Percentiles rank a stretch among this genome's conserved stretches.
Conservation (phyloP, 139 green algal genomes). For the Micromonas pusilla region DNA sequence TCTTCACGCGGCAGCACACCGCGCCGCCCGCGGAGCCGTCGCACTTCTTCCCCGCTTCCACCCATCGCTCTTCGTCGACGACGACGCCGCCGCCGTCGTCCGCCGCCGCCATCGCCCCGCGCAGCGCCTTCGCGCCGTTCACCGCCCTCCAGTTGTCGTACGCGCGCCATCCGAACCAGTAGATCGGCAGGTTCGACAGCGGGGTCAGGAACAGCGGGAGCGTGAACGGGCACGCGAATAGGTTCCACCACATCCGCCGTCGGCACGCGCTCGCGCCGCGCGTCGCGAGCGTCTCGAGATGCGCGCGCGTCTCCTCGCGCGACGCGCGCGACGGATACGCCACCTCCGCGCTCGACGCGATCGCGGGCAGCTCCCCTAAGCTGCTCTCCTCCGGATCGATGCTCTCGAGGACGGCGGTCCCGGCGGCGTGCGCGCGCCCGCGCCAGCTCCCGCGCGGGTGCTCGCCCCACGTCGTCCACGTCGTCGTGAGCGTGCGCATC, state of each 20-base stretch:
- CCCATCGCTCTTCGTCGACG: background rate
- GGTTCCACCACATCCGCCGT: background rate
- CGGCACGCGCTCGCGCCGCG: too few relatives aligned
- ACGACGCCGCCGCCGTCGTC: background rate
- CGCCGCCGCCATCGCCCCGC: background rate
- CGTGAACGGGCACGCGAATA: background rate
- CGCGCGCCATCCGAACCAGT: background rate
- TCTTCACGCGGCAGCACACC: background rate
- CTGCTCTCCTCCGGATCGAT: background rate
- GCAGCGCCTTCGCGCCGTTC: background rate
- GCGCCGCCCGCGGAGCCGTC: background rate
- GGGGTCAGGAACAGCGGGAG: constrained; percentile 15
- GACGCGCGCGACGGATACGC: background rate
- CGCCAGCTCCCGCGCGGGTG: background rate
- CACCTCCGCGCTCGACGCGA: background rate
- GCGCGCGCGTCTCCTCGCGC: too few relatives aligned
- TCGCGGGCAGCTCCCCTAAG: background rate
- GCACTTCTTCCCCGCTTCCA: background rate
- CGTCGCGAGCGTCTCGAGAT: background rate
- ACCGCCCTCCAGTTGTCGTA: background rate
- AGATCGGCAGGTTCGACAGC: constrained; percentile 14
- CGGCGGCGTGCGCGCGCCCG: background rate
- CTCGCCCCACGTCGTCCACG: background rate
- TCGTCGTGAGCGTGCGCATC: too few relatives aligned
- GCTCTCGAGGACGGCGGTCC: background rate